Evolutionary conservation across 1,139 yeast species (phyloP), one percentile per base, ranked within the genome.

Genomic region (Saccharomycopsis hybrid): DNA sequence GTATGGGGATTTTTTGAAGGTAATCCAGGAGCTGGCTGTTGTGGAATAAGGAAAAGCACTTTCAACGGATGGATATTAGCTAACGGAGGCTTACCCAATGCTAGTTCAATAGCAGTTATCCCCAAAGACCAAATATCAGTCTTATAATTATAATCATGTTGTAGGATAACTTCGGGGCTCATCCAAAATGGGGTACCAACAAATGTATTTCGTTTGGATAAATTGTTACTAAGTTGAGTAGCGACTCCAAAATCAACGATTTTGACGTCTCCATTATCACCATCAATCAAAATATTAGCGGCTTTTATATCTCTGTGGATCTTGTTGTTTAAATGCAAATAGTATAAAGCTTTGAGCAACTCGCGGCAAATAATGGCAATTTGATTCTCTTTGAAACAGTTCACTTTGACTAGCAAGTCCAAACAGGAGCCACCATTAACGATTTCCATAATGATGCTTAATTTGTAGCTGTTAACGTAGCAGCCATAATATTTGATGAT

Each of bases 111-210:
- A 1, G 90, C 85, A 36, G 96, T 87, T 55, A 92, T 87, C 0
- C 98, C 99, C 51, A 94, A 68, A 0, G 96, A 88, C 98, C 98
- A 94, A 2, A 92, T 80, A 64, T 94, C 98, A 1, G 98, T 96
- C 57, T 85, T 78, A 62, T 76, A 85, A 56, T 87, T 81, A 64
- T 94, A 95, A 8, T 92, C 96, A 44, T 85, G 84, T 62, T 88
- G 96, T 59, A 81, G 69, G 43, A 92, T 85, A 1, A 92, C 95
- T 61, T 94, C 99, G 0, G 98, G 98, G 0, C 97, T 95, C 98
- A 94, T 94, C 94, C 97, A 92, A 64, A 90, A 92, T 0, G 99
- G 98, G 0, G 98, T 92, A 0, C 99, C 98, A 5, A 92, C 98
- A 60, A 95, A 92, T 0, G 98, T 92, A 59, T 85, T 83, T 57